A percentile compares a stretch with the other conserved stretches of the same genome.
These are phyloP conservation scores for Rostrohypoxylon terebratum DNA, from an alignment of 495 filamentous ascomycete species.

Conservation along the genomic window DNA sequence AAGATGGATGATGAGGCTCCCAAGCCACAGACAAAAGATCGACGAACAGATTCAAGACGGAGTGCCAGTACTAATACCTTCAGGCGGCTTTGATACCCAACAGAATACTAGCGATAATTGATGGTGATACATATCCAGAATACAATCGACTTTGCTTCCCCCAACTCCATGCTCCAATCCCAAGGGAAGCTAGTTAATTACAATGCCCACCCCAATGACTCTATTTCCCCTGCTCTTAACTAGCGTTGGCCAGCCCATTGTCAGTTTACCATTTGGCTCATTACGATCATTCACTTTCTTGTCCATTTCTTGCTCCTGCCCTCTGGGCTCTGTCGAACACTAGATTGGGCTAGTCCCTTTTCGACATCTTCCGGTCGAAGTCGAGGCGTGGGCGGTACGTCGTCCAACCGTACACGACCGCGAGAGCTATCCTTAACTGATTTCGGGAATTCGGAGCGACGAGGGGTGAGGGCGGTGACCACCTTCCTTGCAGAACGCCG, in stretches of 20 bases:
- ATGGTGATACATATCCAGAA: conserved; percentile 33
- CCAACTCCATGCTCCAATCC: conserved; percentile 29
- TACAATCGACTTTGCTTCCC: conserved; percentile 25
- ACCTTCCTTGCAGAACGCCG: conserved; percentile 66
- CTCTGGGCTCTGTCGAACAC: conserved; percentile 42
- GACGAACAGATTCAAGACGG: conserved; percentile 65
- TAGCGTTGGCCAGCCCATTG: conserved; percentile 1
- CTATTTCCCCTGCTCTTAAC: conserved; percentile 11
- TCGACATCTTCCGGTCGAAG: conserved; percentile 62
- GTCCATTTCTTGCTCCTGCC: conserved; percentile 51
- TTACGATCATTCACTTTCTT: conserved; percentile 51
- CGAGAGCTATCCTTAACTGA: conserved; percentile 59
- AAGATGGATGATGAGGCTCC: conserved; percentile 58
- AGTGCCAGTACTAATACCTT: conserved; percentile 82
- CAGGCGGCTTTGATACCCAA: conserved; percentile 65
- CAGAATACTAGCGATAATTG: conserved; percentile 27
- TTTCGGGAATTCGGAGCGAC: conserved; percentile 65
- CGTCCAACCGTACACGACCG: conserved; percentile 58
- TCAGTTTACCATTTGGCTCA: conserved; percentile 18
- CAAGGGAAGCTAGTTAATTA: conserved; percentile 17
- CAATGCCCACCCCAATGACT: conserved; percentile 6
- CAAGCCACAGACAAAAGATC: conserved; percentile 53
- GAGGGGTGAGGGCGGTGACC: conserved; percentile 64
- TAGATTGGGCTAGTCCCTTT: conserved; percentile 57
- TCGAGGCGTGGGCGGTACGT: conserved; percentile 64